phyloP scores from a whole-genome alignment of 805 yeast species.

The Candida peoriensis region DNA sequence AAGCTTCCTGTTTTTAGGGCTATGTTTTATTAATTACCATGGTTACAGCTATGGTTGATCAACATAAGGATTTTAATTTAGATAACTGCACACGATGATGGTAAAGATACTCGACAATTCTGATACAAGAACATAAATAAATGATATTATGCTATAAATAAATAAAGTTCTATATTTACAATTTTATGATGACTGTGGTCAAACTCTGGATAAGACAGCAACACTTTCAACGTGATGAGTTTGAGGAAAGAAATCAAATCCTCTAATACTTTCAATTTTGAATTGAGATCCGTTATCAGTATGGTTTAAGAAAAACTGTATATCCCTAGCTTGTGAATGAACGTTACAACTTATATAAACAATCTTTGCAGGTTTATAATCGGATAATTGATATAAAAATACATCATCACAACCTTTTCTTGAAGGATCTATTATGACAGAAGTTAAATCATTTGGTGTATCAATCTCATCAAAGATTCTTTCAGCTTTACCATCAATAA shows the following conservation, averaged over 20 bases:
- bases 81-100: no score
- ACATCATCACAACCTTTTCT: conserved; percentile 93
- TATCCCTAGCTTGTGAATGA: conserved; percentile 93
- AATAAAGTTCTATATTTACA: no score
- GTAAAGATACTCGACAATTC: no score
- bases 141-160: no score
- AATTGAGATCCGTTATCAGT: conserved; percentile 60
- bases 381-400: conserved; percentile 80
- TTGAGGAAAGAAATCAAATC: conserved; percentile 96
- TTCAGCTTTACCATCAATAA: conserved; percentile 91
- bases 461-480: conserved; percentile 74
- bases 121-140: no score
- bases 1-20: no score
- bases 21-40: no score
- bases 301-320: conserved; percentile 71
- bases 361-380: conserved; percentile 75
- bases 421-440: conserved; percentile 94
- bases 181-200: no score
- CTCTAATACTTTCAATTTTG: conserved; percentile 75
- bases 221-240: conserved; percentile 90
- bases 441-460: conserved; percentile 70
- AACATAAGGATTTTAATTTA: no score
- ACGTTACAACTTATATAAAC: conserved; percentile 98
- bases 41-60: no score
- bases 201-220: conserved; percentile 53